Conservation (phyloP, 192 early-diverging fungal genomes). For the Umbelopsis sp. region DNA sequence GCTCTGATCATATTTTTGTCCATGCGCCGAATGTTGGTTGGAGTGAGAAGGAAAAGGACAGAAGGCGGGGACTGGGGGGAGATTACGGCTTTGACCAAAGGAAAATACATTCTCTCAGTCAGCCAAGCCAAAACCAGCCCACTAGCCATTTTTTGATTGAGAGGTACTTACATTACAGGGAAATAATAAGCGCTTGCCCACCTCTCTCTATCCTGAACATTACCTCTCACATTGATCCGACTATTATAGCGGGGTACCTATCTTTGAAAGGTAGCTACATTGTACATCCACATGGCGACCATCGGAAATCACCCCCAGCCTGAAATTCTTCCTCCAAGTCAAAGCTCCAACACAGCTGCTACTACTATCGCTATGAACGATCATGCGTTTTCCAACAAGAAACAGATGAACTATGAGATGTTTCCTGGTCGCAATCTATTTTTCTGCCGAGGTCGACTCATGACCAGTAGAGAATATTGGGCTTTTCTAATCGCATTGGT, state of each 20-base stretch:
- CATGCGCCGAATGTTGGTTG: not conserved
- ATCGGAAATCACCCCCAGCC: not conserved
- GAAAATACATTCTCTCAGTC: not conserved
- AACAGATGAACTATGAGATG: conserved; percentile 45
- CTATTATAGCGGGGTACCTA: no score
- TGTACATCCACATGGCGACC: not conserved
- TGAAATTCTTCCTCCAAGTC: conserved; percentile 8
- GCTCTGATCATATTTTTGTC: conserved; percentile 2
- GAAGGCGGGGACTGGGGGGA: conserved; percentile 4
- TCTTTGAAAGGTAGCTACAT: no score
- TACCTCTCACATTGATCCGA: no score
- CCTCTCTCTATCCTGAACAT: no score
- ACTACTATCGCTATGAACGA: not conserved
- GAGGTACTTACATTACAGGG: not conserved
- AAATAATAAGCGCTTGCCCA: not conserved
- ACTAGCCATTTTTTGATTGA: not conserved
- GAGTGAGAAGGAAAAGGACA: not conserved
- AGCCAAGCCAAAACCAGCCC: no score
- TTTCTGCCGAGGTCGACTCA: conserved; percentile 61
- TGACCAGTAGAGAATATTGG: conserved; percentile 64
- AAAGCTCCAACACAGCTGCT: not conserved
- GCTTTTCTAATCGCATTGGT: conserved; percentile 64
- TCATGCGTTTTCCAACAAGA: not conserved
- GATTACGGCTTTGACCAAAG: not conserved
- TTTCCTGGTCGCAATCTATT: conserved; percentile 62